A percentile compares a stretch with the other conserved stretches of the same genome.
Conservation (phyloP, 495 filamentous ascomycete genomes). For the Terfezia claveryi region DNA sequence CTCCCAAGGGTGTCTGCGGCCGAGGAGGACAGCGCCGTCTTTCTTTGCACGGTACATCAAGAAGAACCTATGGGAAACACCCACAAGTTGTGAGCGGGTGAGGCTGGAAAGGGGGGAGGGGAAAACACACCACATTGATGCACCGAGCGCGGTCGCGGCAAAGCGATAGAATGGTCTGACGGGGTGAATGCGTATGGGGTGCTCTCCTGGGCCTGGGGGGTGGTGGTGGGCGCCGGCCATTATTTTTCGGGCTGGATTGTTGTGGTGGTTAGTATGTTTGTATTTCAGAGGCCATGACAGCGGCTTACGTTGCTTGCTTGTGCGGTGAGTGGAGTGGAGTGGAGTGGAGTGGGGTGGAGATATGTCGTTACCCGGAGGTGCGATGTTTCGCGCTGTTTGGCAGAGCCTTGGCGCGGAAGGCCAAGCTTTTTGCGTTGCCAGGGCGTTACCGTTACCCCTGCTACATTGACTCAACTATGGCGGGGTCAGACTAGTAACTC, state of each 20-base stretch:
- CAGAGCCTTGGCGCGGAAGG: too few species aligned
- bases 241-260: constrained; percentile 4
- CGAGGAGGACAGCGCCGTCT: constrained; percentile 67
- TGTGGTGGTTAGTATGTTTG: constrained; percentile 3
- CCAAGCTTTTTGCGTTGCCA: too few species aligned
- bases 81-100: neutral
- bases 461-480: too few species aligned
- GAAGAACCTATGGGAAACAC: neutral
- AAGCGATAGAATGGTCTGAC: constrained; percentile 49
- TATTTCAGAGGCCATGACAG: too few species aligned
- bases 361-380: too few species aligned
- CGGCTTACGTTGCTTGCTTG: too few species aligned
- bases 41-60: constrained; percentile 91
- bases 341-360: too few species aligned
- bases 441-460: too few species aligned
- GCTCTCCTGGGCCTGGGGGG: neutral
- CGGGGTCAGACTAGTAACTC: too few species aligned
- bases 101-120: neutral
- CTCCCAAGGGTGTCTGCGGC: constrained; percentile 97
- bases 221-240: constrained; percentile 33
- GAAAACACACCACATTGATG: constrained; percentile 93
- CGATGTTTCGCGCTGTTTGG: too few species aligned
- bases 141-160: constrained; percentile 64
- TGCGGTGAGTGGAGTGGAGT: too few species aligned
- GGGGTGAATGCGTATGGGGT: constrained; percentile 54